Conservation (phyloP, 352 stramenopile species). For the Phytophthora pistaciae region DNA sequence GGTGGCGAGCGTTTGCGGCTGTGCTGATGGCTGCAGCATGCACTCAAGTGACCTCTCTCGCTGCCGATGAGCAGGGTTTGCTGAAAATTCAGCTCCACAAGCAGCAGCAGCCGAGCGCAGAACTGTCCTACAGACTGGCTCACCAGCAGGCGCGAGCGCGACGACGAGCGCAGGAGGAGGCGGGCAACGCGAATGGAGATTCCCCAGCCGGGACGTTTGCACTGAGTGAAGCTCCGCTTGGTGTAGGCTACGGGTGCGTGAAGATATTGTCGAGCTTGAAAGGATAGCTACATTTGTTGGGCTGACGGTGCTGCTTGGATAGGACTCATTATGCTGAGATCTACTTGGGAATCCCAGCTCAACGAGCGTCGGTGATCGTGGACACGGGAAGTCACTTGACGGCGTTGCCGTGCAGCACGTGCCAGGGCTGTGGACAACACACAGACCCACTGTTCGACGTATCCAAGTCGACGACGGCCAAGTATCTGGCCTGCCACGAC, state of each 20-base stretch:
- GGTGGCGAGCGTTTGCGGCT: slow-evolving; percentile 21
- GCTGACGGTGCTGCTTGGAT: slow-evolving; percentile 9
- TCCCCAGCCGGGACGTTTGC: slow-evolving; percentile 44
- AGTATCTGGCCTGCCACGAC: slow-evolving; percentile 69
- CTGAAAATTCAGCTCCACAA: slow-evolving; percentile 43
- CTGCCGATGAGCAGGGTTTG: slow-evolving; percentile 11
- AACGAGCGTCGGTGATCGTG: slow-evolving; percentile 87
- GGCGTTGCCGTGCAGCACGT: slow-evolving; percentile 78
- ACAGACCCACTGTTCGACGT: slow-evolving; percentile 82
- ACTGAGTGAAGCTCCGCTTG: slow-evolving; percentile 69
- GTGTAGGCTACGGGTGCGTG: slow-evolving; percentile 70
- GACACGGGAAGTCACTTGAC: slow-evolving; percentile 88
- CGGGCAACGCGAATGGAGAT: slow-evolving; percentile 10
- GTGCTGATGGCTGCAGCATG: slow-evolving; percentile 9
- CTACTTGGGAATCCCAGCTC: slow-evolving; percentile 79
- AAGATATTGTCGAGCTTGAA: slow-evolving; percentile 6
- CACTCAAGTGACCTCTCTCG: background rate
- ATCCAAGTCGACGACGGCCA: slow-evolving; percentile 78
- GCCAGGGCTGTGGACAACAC: slow-evolving; percentile 71
- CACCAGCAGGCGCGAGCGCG: slow-evolving; percentile 63
- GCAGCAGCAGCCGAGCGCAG: slow-evolving; percentile 16
- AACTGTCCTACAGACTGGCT: slow-evolving; percentile 24
- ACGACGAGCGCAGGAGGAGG: slow-evolving; percentile 39
- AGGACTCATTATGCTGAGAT: slow-evolving; percentile 89
- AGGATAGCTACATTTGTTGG: background rate